A percentile compares a stretch with the other conserved stretches of the same genome.
Evolutionary conservation across 129 eudicot genomes (phyloP).

Genomic region (Ambrosia artemisiifolia): DNA sequence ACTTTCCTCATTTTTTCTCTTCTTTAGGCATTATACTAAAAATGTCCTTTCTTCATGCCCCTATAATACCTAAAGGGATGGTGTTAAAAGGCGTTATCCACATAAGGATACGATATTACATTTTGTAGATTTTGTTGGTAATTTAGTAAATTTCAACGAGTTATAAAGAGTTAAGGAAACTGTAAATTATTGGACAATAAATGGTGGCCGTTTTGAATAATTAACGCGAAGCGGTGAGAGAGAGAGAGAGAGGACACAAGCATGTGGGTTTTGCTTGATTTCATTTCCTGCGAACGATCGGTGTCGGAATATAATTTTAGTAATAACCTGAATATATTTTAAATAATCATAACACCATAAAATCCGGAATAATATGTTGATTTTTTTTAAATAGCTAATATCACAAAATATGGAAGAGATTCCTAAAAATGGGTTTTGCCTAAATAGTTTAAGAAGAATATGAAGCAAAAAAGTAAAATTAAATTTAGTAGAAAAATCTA

Average conservation of each 20-base stretch:
- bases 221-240: constrained; percentile 17
- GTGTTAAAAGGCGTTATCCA: too few relatives aligned
- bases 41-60: too few relatives aligned
- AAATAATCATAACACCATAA: not conserved
- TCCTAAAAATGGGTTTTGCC: too few relatives aligned
- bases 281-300: constrained; percentile 41
- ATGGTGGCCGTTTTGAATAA: constrained; percentile 35
- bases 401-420: too few relatives aligned
- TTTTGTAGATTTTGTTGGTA: not conserved
- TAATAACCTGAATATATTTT: constrained; percentile 9
- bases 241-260: constrained; percentile 39
- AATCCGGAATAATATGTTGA: not conserved
- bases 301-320: constrained; percentile 27
- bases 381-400: too few relatives aligned
- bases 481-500: too few relatives aligned
- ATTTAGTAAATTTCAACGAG: constrained; percentile 12
- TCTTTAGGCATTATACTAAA: too few relatives aligned
- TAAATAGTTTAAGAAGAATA: too few relatives aligned
- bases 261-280: constrained; percentile 59
- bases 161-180: constrained; percentile 10
- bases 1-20: too few relatives aligned
- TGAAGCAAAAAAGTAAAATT: too few relatives aligned
- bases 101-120: not conserved
- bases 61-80: too few relatives aligned
- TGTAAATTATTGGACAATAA: constrained; percentile 46